These are phyloP conservation scores for Flaveria ramosissima DNA, from an alignment of 129 eudicot genomes.

Conservation along the genomic window DNA sequence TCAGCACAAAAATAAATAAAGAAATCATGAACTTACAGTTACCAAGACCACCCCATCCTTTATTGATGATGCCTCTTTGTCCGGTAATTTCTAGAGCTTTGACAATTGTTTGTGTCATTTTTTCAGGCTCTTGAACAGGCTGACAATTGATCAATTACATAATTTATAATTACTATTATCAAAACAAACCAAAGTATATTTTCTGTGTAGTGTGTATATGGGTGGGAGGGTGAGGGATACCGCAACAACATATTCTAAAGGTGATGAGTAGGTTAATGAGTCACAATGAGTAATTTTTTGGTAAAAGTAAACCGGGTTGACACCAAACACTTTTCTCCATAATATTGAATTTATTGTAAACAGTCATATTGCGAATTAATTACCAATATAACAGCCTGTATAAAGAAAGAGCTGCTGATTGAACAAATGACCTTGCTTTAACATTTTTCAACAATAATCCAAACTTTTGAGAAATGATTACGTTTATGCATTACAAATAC, in stretches of 20 bases:
- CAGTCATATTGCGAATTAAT: not conserved
- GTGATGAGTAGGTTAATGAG: not conserved
- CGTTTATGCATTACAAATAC: not conserved
- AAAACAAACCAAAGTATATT: constrained; percentile 7
- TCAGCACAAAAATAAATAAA: constrained; percentile 3
- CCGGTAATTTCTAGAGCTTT: constrained; percentile 57
- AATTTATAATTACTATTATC: not conserved
- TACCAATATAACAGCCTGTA: not conserved
- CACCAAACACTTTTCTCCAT: not conserved
- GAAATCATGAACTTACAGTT: constrained; percentile 56
- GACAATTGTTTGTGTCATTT: constrained; percentile 88
- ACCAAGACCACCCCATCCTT: constrained; percentile 54
- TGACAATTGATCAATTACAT: constrained; percentile 36
- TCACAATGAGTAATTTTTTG: no score
- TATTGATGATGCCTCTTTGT: constrained; percentile 48
- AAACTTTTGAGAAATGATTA: not conserved
- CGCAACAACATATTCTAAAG: not conserved
- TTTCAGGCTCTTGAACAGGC: constrained; percentile 97
- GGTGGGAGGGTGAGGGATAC: not conserved
- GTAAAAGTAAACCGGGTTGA: not conserved
- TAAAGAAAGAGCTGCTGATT: no score
- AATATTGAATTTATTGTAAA: not conserved
- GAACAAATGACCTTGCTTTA: not conserved
- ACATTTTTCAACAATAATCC: not conserved
- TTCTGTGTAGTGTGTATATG: not conserved